A percentile compares a stretch with the other conserved stretches of the same genome.
Conservation (phyloP, 2,329 filamentous ascomycete species). For the Hymenoscyphus fraxineus region DNA sequence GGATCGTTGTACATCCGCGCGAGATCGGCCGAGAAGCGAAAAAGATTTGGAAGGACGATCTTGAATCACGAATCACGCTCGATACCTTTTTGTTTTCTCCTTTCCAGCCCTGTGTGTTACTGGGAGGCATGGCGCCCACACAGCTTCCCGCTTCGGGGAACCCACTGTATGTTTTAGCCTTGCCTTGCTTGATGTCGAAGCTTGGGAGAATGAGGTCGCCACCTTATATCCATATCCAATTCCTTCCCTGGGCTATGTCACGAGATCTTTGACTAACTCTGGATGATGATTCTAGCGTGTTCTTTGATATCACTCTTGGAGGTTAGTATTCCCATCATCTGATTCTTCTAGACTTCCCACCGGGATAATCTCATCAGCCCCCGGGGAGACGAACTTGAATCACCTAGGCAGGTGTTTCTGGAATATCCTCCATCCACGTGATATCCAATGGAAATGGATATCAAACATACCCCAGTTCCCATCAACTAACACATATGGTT, state of each 20-base stretch:
- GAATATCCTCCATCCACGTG: constrained; percentile 23
- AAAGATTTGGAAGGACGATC: neutral
- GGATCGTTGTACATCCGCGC: neutral
- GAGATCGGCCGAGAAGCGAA: neutral
- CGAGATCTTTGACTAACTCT: constrained; percentile 18
- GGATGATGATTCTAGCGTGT: constrained; percentile 25
- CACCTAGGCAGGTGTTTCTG: too few relatives aligned
- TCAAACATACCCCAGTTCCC: constrained; percentile 4
- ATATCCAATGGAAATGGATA: constrained; percentile 4
- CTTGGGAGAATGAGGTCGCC: neutral
- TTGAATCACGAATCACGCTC: too few relatives aligned
- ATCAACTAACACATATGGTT: constrained; percentile 15
- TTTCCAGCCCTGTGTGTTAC: neutral
- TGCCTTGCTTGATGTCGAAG: neutral
- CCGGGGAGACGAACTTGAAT: neutral
- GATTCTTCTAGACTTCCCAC: neutral
- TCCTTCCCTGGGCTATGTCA: constrained; percentile 6
- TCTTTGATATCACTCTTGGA: constrained; percentile 77
- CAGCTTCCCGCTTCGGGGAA: constrained; percentile 42
- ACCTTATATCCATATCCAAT: too few relatives aligned
- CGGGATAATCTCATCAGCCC: neutral
- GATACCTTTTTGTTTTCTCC: neutral
- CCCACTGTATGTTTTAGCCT: constrained; percentile 38
- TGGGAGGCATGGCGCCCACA: constrained; percentile 36
- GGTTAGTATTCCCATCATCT: constrained; percentile 47